Evolutionary conservation across 2,329 filamentous ascomycete genomes (phyloP).

Genomic region (Verticillium nubilum): DNA sequence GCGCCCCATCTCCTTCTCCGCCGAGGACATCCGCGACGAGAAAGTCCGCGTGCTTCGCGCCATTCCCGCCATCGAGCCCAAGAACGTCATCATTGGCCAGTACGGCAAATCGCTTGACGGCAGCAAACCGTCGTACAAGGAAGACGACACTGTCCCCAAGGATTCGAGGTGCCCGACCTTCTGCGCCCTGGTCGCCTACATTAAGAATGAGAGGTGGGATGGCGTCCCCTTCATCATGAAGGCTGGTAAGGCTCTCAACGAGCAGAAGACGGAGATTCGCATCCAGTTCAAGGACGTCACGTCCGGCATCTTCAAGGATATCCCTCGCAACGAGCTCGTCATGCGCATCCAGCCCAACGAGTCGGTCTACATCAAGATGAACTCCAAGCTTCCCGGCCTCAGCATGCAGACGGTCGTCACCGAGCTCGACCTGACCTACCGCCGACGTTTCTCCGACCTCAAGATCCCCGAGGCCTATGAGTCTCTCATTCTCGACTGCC

Average conservation of each 20-base stretch:
- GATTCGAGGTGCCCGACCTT: slow-evolving; percentile 97
- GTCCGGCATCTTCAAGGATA: slow-evolving; percentile 99
- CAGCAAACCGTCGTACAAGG: slow-evolving; percentile 95
- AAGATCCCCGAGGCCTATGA: slow-evolving; percentile 99
- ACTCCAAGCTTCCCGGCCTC: slow-evolving; percentile 95
- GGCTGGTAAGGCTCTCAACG: slow-evolving; percentile 96
- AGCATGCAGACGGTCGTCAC: slow-evolving; percentile 99
- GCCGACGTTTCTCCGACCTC: slow-evolving; percentile 95
- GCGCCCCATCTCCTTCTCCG: slow-evolving; percentile 93
- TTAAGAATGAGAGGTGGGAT: slow-evolving; percentile 99
- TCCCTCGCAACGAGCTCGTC: slow-evolving; percentile 97
- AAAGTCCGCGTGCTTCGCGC: slow-evolving; percentile 94
- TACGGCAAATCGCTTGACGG: slow-evolving; percentile 96
- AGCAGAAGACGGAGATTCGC: slow-evolving; percentile 99
- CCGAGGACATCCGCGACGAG: slow-evolving; percentile 97
- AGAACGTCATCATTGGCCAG: slow-evolving; percentile 99
- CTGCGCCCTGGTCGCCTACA: slow-evolving; percentile 93
- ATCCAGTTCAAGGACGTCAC: slow-evolving; percentile 99
- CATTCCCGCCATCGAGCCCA: slow-evolving; percentile 92
- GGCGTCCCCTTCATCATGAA: slow-evolving; percentile 99
- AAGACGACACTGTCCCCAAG: slow-evolving; percentile 96
- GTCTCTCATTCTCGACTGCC: slow-evolving; percentile 90
- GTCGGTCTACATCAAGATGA: slow-evolving; percentile 99
- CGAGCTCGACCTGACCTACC: slow-evolving; percentile 96
- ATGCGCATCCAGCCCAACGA: slow-evolving; percentile 99